These are phyloP conservation scores for Dryadomyces quercivorus DNA, from an alignment of 2,329 filamentous ascomycete species.

Conservation along the genomic window DNA sequence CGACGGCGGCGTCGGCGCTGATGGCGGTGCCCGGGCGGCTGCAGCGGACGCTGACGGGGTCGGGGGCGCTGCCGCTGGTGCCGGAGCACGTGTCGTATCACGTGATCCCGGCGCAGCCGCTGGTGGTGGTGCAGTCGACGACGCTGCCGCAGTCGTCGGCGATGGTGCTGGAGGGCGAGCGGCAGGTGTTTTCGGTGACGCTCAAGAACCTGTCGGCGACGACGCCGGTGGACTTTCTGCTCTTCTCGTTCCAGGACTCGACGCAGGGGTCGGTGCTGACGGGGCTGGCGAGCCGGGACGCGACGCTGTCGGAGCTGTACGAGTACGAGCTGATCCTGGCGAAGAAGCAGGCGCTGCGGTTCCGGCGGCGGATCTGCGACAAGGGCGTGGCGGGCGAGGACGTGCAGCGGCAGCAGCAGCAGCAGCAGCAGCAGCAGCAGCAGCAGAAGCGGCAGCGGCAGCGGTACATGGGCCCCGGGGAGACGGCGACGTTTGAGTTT, in stretches of 20 bases:
- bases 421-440: constrained; percentile 15
- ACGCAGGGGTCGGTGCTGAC: constrained; percentile 66
- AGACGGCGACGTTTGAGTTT: constrained; percentile 61
- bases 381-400: constrained; percentile 11
- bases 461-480: constrained; percentile 53
- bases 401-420: background rate
- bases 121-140: constrained; percentile 62
- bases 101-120: constrained; percentile 69
- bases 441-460: constrained; percentile 17
- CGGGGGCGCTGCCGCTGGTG: constrained; percentile 23
- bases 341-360: constrained; percentile 56
- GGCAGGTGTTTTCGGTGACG: constrained; percentile 62
- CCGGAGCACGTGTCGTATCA: constrained; percentile 48
- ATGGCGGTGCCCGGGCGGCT: constrained; percentile 14
- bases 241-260: constrained; percentile 84
- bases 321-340: constrained; percentile 74
- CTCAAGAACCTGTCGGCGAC: constrained; percentile 62
- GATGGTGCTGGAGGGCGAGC: constrained; percentile 89
- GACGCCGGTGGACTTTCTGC: constrained; percentile 68
- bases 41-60: constrained; percentile 17
- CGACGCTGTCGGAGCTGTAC: constrained; percentile 67
- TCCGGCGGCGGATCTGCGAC: constrained; percentile 31
- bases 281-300: constrained; percentile 63
- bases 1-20: constrained; percentile 27
- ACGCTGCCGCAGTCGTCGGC: constrained; percentile 73